Evolutionary conservation across 495 filamentous ascomycete species (phyloP).

Genomic region (Podospora bellae-mahoneyi): DNA sequence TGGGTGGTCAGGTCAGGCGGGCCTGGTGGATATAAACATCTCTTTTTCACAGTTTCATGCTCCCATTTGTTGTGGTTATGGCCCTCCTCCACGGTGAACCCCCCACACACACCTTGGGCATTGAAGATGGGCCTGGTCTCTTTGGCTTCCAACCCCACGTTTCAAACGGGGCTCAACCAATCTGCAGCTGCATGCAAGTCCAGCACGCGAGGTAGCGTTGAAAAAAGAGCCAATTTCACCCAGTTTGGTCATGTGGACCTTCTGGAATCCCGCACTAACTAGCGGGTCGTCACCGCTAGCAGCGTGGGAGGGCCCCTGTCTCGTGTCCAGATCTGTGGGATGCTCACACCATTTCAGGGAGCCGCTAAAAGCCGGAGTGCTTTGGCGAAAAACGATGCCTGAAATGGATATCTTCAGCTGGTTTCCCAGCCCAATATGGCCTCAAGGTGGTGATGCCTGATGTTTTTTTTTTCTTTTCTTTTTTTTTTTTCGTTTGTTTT

Average conservation of each 20-base stretch:
- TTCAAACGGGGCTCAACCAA: conserved; percentile 5
- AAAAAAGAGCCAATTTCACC: conserved; percentile 5
- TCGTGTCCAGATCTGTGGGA: conserved; percentile 6
- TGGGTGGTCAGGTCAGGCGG: not conserved
- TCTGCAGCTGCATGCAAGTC: not conserved
- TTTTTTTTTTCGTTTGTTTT: not conserved
- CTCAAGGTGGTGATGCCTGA: not conserved
- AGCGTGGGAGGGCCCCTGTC: not conserved
- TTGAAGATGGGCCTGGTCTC: not conserved
- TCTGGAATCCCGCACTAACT: conserved; percentile 4
- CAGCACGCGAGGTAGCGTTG: not conserved
- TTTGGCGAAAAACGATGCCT: not conserved
- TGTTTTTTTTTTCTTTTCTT: not conserved
- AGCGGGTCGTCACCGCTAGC: not conserved
- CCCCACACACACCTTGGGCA: not conserved
- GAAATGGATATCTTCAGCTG: not conserved
- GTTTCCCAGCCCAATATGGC: not conserved
- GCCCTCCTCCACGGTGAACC: not conserved
- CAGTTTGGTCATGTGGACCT: conserved; percentile 5
- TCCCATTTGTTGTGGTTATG: not conserved
- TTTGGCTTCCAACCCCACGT: not conserved
- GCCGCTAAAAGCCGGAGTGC: conserved; percentile 4
- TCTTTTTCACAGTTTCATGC: not conserved
- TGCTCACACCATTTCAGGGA: not conserved
- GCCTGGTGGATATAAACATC: not conserved